phyloP scores from a whole-genome alignment of 2,329 filamentous ascomycete species.

The Aspergillus persii region DNA sequence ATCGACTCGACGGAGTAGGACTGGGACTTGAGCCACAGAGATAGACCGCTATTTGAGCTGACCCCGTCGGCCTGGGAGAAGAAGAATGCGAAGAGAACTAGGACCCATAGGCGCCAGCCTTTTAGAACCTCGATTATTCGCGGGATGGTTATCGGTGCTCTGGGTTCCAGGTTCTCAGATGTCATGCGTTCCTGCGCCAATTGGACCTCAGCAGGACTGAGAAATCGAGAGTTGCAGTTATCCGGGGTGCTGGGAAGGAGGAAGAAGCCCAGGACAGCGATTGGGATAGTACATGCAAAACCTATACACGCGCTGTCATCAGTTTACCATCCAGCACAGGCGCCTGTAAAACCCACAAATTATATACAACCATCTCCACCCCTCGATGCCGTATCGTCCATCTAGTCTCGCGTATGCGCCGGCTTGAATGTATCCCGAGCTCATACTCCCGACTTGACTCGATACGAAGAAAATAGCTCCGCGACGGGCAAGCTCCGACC shows the following conservation, averaged over 20 bases:
- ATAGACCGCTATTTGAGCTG: conserved; percentile 20
- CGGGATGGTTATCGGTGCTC: conserved; percentile 18
- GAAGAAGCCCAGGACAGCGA: conserved; percentile 21
- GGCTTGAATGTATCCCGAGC: conserved; percentile 22
- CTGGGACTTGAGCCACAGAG: background rate
- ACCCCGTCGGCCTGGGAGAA: conserved; percentile 23
- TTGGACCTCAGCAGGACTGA: conserved; percentile 13
- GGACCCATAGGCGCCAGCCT: conserved; percentile 1
- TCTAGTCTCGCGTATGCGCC: conserved; percentile 13
- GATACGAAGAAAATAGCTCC: conserved; percentile 25
- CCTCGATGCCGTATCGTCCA: no score
- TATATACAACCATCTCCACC: conserved; percentile 2
- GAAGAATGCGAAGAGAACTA: conserved; percentile 15
- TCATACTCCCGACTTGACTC: conserved; percentile 24
- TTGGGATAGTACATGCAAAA: conserved; percentile 22
- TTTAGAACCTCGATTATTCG: conserved; percentile 15
- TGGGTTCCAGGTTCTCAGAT: conserved; percentile 18
- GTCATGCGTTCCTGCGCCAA: conserved; percentile 22
- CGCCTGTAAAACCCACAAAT: background rate
- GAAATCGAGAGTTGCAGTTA: conserved; percentile 13
- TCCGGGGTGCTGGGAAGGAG: conserved; percentile 22
- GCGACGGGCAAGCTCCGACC: conserved; percentile 20
- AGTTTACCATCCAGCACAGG: background rate
- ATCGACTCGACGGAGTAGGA: conserved; percentile 17
- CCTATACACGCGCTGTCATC: background rate